phyloP scores from a whole-genome alignment of 1,284 basidiomycete genomes.

The Gomphus sp. region DNA sequence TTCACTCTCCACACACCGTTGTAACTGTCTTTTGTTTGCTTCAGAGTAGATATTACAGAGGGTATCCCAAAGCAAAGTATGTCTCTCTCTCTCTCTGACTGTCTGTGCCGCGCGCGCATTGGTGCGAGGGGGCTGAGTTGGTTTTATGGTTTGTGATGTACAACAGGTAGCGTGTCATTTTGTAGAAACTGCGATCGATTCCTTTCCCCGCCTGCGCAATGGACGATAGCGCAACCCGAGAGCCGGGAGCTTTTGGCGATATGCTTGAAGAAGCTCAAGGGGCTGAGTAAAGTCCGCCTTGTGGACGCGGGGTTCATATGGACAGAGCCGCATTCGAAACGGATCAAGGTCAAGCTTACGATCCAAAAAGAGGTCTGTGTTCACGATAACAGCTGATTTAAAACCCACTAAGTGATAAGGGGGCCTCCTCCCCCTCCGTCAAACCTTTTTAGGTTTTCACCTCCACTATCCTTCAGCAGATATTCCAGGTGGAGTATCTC shows the following conservation, averaged over 20 bases:
- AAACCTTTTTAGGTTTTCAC: constrained; percentile 71
- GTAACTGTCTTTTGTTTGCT: constrained; percentile 12
- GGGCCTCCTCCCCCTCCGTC: too few relatives aligned
- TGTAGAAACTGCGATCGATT: constrained; percentile 97
- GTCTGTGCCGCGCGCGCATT: not conserved
- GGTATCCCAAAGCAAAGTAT: constrained; percentile 93
- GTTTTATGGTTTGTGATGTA: not conserved
- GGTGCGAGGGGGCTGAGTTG: constrained; percentile 5
- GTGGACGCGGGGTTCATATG: constrained; percentile 98
- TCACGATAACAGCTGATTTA: not conserved
- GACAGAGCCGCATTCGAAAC: constrained; percentile 97
- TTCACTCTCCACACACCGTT: constrained; percentile 13
- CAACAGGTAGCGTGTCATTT: constrained; percentile 80
- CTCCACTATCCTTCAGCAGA: constrained; percentile 93
- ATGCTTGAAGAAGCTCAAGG: constrained; percentile 91
- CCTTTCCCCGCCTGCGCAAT: constrained; percentile 83
- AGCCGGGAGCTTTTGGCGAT: constrained; percentile 88
- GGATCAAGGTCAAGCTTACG: constrained; percentile 88
- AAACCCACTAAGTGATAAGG: not conserved
- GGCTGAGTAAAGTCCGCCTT: constrained; percentile 87
- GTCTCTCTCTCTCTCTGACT: too few relatives aligned
- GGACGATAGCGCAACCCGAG: constrained; percentile 84
- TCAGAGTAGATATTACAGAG: constrained; percentile 92
- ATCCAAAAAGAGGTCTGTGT: constrained; percentile 89
- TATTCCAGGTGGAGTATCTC: constrained; percentile 94